A percentile compares a stretch with the other conserved stretches of the same genome.
These are phyloP conservation scores for Leishmania gerbilli DNA, from an alignment of 208 protist species.

Conservation along the genomic window DNA sequence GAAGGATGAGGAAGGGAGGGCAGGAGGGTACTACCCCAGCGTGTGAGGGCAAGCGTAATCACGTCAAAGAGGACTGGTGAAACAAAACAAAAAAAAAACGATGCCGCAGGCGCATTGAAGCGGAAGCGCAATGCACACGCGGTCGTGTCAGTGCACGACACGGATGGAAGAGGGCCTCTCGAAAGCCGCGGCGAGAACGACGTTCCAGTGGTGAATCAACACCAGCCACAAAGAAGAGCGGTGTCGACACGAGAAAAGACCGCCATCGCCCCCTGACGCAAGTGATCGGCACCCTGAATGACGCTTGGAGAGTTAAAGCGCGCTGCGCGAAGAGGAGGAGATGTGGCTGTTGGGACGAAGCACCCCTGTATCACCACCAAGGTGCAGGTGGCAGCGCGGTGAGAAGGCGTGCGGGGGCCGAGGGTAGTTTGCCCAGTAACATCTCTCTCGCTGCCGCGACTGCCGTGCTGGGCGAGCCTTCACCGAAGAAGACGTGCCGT, in stretches of 20 bases:
- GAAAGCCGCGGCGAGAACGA: not conserved
- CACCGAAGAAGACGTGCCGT: not conserved
- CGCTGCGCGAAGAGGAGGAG: constrained; percentile 6
- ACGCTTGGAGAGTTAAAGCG: constrained; percentile 14
- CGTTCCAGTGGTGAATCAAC: not conserved
- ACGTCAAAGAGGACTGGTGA: not conserved
- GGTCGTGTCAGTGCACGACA: not conserved
- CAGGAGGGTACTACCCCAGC: not conserved
- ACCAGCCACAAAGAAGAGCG: too few relatives aligned
- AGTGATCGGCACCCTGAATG: not conserved
- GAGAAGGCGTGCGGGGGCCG: not conserved
- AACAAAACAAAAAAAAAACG: not conserved
- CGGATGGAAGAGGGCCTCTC: not conserved
- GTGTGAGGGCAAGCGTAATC: not conserved
- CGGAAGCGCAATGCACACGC: not conserved
- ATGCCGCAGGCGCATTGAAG: not conserved
- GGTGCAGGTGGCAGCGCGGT: constrained; percentile 3
- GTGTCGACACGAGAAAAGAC: not conserved
- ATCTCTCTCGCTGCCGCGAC: not conserved
- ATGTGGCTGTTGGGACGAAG: constrained; percentile 11
- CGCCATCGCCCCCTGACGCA: not conserved
- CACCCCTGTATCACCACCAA: not conserved
- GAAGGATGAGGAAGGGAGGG: not conserved
- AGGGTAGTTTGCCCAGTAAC: not conserved
- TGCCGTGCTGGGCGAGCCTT: not conserved